Evolutionary conservation across 2,329 filamentous ascomycete species (phyloP), one percentile per base, ranked within the genome.

Genomic region (Fusarium zealandicum): DNA sequence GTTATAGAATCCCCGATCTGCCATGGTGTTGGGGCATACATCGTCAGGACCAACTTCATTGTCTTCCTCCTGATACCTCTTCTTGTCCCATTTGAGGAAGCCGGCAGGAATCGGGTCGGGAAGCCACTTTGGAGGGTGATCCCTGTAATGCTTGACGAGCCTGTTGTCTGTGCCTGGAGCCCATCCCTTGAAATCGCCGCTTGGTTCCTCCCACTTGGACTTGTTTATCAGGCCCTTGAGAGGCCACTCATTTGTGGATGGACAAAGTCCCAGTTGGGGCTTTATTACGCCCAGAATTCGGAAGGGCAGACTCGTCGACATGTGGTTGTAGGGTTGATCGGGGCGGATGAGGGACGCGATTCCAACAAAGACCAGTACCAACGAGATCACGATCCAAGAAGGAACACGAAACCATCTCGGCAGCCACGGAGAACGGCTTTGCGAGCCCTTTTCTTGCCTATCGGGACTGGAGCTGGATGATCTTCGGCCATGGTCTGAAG

Each of bases 161-260:
- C 56, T 45, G 44, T 63, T 72, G 31, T 61, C 51, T 11, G 35
- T 43, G 28, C 70, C 65, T 7, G 70, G 70, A 8, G 70, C 70
- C 70, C 70, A 72, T 11, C 70, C 70, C 62, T 71, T 72, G 59
- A 71, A 72, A 38, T 67, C 35, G 2, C 60, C 69, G 7, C 51
- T 53, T 7, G 66, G 59, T 4, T 42, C n/a, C 22, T 62, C 54
- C 70, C 70, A 72, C 17, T 45, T 57, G 3, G 48, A 27, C 40
- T 58, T 51, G 10, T 59, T 47, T 33, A 69, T 58, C 7, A 72
- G 63, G 10, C 65, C 57, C 8, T 60, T 68, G 5, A 72, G 55
- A 9, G 70, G 69, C 63, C 69, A 72, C 6, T 63, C 51, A 9
- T 64, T 70, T 17, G 54, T 41, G 7, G 54, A 38, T 12, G 57